Conservation (phyloP, 2,329 filamentous ascomycete genomes). For the Fusarium nygamai region DNA sequence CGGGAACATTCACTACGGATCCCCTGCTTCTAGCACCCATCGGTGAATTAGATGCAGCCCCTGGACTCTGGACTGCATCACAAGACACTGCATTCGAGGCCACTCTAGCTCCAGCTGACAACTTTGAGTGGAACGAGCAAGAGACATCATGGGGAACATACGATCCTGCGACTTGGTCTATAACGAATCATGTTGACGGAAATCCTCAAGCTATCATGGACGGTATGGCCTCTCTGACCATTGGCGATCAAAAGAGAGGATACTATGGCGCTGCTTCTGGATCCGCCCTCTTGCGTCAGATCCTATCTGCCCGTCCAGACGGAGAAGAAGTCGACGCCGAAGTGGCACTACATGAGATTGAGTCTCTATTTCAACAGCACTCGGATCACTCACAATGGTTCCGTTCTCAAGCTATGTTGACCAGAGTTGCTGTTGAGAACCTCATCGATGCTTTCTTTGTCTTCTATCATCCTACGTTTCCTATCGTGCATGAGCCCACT, state of each 20-base stretch:
- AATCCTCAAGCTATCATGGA: constrained; percentile 29
- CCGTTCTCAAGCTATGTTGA: constrained; percentile 27
- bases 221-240: constrained; percentile 26
- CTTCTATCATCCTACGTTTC: constrained; percentile 20
- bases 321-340: constrained; percentile 24
- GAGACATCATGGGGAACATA: constrained; percentile 24
- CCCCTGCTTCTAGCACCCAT: constrained; percentile 18
- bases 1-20: constrained; percentile 6
- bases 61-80: not conserved
- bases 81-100: constrained; percentile 2
- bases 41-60: constrained; percentile 8
- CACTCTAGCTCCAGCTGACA: constrained; percentile 2
- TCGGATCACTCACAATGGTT: constrained; percentile 28
- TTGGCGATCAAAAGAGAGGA: constrained; percentile 26
- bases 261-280: constrained; percentile 28
- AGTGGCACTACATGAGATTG: constrained; percentile 21
- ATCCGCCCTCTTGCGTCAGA: constrained; percentile 24
- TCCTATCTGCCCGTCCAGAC: constrained; percentile 24
- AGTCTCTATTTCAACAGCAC: constrained; percentile 27
- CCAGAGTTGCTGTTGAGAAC: constrained; percentile 20
- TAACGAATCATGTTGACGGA: constrained; percentile 16
- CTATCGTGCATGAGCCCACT: constrained; percentile 28
- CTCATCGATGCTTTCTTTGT: constrained; percentile 24
- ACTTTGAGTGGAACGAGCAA: constrained; percentile 32
- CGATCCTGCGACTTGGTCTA: constrained; percentile 17